Conservation (phyloP, 768 basidiomycete species). For the Stropharia rugosoannulata region DNA sequence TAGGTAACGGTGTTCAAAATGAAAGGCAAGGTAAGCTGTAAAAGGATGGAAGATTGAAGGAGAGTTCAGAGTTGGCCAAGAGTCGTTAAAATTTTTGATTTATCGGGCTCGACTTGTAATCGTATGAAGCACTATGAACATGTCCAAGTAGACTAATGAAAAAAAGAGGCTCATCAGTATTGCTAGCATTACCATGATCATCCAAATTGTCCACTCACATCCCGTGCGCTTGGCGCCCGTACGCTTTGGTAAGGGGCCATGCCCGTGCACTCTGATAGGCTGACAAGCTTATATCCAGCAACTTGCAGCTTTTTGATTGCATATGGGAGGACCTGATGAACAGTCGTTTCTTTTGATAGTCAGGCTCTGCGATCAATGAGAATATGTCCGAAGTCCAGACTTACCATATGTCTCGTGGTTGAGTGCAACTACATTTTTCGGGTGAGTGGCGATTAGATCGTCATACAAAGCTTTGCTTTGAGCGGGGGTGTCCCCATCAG, state of each 20-base stretch:
- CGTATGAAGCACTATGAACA: background rate
- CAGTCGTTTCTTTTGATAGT: constrained; percentile 30
- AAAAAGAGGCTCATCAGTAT: background rate
- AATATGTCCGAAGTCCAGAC: background rate
- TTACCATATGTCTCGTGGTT: constrained; percentile 42
- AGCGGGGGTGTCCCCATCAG: constrained; percentile 30
- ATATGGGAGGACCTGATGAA: constrained; percentile 36
- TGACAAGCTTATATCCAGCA: constrained; percentile 42
- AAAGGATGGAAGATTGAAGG: no score
- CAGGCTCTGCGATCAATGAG: background rate
- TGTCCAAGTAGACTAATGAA: constrained; percentile 25
- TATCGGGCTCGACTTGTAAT: no score
- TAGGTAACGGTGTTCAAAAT: no score
- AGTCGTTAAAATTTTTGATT: no score
- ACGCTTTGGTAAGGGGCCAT: constrained; percentile 34
- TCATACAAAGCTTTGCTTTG: constrained; percentile 33
- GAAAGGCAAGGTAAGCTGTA: no score
- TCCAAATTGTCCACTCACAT: constrained; percentile 23
- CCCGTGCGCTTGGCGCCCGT: constrained; percentile 24
- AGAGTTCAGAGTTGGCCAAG: no score
- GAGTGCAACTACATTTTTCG: constrained; percentile 35
- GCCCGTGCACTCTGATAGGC: constrained; percentile 39
- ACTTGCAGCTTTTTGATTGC: constrained; percentile 33
- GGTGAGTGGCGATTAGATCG: constrained; percentile 24
- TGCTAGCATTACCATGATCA: background rate